Conservation (phyloP, 495 filamentous ascomycete genomes). For the Aspergillus baeticus region DNA sequence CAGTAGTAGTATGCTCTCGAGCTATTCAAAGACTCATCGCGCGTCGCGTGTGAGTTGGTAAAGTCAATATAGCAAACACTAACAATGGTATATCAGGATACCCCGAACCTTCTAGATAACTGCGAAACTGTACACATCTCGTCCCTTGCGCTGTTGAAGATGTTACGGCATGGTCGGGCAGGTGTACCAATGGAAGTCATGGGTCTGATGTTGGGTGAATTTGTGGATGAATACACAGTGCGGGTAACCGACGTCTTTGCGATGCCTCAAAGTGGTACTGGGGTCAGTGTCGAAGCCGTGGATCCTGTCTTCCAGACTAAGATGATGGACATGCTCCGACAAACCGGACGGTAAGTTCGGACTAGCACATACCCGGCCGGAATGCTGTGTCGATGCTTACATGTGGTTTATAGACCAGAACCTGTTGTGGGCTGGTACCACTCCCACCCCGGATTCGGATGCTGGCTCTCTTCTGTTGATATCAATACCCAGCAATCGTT, state of each 20-base stretch:
- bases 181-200: slow-evolving; percentile 99
- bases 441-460: slow-evolving; percentile 97
- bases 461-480: slow-evolving; percentile 98
- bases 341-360: slow-evolving; percentile 81
- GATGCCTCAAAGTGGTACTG: slow-evolving; percentile 99
- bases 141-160: slow-evolving; percentile 94
- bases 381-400: background rate
- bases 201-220: slow-evolving; percentile 98
- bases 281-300: slow-evolving; percentile 96
- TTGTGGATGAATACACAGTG: slow-evolving; percentile 98
- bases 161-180: slow-evolving; percentile 94
- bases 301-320: slow-evolving; percentile 98
- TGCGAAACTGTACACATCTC: slow-evolving; percentile 99
- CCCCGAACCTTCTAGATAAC: slow-evolving; percentile 88
- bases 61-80: slow-evolving; percentile 5
- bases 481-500: slow-evolving; percentile 99
- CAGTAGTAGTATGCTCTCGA: background rate
- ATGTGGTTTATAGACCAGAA: slow-evolving; percentile 64
- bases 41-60: background rate
- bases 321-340: slow-evolving; percentile 99
- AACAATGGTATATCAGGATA: slow-evolving; percentile 58
- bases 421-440: slow-evolving; percentile 99
- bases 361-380: background rate
- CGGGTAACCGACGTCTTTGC: slow-evolving; percentile 97
- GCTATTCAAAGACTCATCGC: background rate